Conservation (phyloP, 164 flowering plant genomes). For the Malania oleifera region DNA sequence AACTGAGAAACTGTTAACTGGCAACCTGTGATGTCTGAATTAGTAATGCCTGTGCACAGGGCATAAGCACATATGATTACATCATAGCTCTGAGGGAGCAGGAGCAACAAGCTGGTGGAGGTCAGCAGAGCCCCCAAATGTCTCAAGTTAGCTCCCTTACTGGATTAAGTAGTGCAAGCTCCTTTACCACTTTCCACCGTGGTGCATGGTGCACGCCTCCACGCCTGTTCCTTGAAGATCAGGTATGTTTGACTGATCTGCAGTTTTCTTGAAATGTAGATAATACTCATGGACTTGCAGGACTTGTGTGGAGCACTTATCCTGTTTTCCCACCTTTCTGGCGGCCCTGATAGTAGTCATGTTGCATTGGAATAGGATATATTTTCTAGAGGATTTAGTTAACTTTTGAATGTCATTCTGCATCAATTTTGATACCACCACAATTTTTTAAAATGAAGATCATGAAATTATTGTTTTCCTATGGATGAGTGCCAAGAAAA, state of each 20-base stretch:
- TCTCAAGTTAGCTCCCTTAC: conserved; percentile 90
- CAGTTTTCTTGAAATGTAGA: too few relatives aligned
- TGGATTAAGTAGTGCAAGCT: conserved; percentile 95
- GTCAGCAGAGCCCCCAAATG: conserved; percentile 95
- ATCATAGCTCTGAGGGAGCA: conserved; percentile 96
- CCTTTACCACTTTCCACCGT: conserved; percentile 73
- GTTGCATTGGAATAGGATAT: too few relatives aligned
- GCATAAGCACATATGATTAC: conserved; percentile 96
- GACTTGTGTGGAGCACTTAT: too few relatives aligned
- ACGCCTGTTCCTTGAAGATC: conserved; percentile 90
- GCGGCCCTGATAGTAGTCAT: too few relatives aligned
- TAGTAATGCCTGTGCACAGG: conserved; percentile 36
- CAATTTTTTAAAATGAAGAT: too few relatives aligned
- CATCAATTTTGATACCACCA: too few relatives aligned
- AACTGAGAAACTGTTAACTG: not conserved
- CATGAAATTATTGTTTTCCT: too few relatives aligned
- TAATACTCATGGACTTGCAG: too few relatives aligned
- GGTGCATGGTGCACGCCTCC: conserved; percentile 99
- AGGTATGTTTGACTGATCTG: conserved; percentile 41
- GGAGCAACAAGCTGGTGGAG: conserved; percentile 74
- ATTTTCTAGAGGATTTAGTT: too few relatives aligned
- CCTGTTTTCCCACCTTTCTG: too few relatives aligned
- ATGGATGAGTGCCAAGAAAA: too few relatives aligned
- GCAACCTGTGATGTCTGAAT: not conserved
- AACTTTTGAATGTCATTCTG: too few relatives aligned